Evolutionary conservation across 1,284 basidiomycete genomes (phyloP).

Genomic region (Leccinum griseonigrum): DNA sequence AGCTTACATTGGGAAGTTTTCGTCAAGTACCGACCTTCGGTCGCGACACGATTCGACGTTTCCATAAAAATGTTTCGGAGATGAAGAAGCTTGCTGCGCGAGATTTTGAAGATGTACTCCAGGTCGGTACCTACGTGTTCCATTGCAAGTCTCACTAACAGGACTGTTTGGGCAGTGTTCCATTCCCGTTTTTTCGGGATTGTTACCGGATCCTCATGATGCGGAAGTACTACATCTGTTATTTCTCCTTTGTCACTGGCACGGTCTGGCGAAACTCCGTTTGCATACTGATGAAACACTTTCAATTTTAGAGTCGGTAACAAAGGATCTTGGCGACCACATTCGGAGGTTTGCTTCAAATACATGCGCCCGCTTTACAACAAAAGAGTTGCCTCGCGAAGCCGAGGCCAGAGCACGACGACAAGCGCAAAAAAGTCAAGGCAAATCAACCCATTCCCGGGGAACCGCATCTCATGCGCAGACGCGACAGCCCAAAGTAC

Average conservation of each 20-base stretch:
- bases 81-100: not conserved
- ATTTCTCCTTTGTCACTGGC: no score
- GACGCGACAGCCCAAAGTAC: not conserved
- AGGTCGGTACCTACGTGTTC: no score
- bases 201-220: not conserved
- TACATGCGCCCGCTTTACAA: not conserved
- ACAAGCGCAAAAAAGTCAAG: not conserved
- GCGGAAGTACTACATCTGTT: not conserved
- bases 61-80: not conserved
- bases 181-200: not conserved
- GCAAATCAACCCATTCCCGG: not conserved
- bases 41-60: not conserved
- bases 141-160: not conserved
- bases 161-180: not conserved
- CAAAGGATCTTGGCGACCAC: not conserved
- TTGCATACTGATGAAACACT: no score
- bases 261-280: no score
- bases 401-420: not conserved
- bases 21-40: not conserved
- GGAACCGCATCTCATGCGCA: not conserved
- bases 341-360: not conserved
- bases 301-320: no score
- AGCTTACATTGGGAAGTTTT: not conserved
- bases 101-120: not conserved
- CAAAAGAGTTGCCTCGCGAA: not conserved